phyloP scores from a whole-genome alignment of 1,284 basidiomycete genomes.

The Puccinia novopanici region DNA sequence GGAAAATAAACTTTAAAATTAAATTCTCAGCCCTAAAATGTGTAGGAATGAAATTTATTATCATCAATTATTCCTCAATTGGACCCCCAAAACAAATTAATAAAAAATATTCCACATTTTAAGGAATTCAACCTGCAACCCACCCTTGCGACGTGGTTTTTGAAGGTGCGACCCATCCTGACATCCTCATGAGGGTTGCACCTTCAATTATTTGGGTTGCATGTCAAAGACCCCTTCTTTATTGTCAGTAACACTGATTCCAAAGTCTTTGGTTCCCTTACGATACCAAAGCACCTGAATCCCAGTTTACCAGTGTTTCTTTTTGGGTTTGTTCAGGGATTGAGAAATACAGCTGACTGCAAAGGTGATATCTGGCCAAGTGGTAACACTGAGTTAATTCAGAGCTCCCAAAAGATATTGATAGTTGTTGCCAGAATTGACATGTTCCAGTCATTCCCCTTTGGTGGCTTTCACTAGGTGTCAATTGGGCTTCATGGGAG shows the following conservation, averaged over 20 bases:
- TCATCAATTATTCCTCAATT: too few relatives aligned
- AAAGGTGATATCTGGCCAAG: slow-evolving; percentile 20
- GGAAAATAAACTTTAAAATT: too few relatives aligned
- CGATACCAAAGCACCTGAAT: not conserved
- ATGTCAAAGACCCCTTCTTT: too few relatives aligned
- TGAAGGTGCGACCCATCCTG: too few relatives aligned
- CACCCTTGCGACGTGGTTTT: too few relatives aligned
- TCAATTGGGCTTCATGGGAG: not conserved
- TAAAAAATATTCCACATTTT: too few relatives aligned
- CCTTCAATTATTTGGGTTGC: too few relatives aligned
- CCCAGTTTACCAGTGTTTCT: not conserved
- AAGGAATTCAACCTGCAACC: too few relatives aligned
- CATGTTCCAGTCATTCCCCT: not conserved
- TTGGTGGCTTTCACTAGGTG: not conserved
- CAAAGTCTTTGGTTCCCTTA: not conserved
- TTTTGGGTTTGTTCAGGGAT: not conserved
- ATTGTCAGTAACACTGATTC: slow-evolving; percentile 21
- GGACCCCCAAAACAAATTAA: too few relatives aligned
- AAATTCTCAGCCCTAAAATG: too few relatives aligned
- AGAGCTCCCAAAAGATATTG: not conserved
- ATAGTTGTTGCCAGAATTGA: not conserved
- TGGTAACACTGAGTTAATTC: slow-evolving; percentile 12
- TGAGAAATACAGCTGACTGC: slow-evolving; percentile 10
- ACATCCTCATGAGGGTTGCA: too few relatives aligned
- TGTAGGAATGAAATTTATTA: too few relatives aligned